Evolutionary conservation across 768 basidiomycete genomes (phyloP).

Genomic region (Mycena kentingensis): DNA sequence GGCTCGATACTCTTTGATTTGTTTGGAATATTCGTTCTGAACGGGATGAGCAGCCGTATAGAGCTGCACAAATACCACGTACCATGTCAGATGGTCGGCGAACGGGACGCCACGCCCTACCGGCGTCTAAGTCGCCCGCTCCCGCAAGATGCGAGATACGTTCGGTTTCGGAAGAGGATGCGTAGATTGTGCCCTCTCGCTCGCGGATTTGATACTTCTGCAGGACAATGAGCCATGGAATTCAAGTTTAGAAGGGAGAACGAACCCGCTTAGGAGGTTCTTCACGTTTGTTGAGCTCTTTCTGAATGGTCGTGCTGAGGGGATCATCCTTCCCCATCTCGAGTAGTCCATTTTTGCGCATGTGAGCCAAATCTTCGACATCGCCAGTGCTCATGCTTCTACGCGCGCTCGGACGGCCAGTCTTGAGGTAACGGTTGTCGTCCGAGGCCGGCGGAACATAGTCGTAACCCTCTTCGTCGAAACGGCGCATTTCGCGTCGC

Average conservation of each 20-base stretch:
- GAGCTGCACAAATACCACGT: conserved; percentile 24
- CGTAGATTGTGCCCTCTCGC: conserved; percentile 75
- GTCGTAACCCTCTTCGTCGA: conserved; percentile 51
- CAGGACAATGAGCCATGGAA: conserved; percentile 17
- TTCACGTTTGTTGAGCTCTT: conserved; percentile 66
- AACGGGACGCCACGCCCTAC: conserved; percentile 85
- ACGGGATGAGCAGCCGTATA: conserved; percentile 4
- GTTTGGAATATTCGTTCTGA: conserved; percentile 92
- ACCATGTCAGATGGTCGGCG: conserved; percentile 95
- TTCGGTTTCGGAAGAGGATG: conserved; percentile 73
- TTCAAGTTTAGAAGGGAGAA: conserved; percentile 16
- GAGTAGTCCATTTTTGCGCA: conserved; percentile 39
- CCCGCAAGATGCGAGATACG: conserved; percentile 68
- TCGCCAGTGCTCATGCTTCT: conserved; percentile 83
- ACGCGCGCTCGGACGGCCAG: conserved; percentile 57
- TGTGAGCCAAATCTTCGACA: conserved; percentile 49
- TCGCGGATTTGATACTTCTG: conserved; percentile 85
- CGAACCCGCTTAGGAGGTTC: conserved; percentile 45
- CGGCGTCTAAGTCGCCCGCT: conserved; percentile 81
- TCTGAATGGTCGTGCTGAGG: conserved; percentile 70
- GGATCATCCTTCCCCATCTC: conserved; percentile 52
- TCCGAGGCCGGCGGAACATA: conserved; percentile 22
- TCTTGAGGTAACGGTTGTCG: conserved; percentile 35
- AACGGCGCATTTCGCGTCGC: conserved; percentile 59
- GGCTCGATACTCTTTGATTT: conserved; percentile 78